phyloP scores from a whole-genome alignment of 331 rosid genomes.

The Quercus lobata region DNA sequence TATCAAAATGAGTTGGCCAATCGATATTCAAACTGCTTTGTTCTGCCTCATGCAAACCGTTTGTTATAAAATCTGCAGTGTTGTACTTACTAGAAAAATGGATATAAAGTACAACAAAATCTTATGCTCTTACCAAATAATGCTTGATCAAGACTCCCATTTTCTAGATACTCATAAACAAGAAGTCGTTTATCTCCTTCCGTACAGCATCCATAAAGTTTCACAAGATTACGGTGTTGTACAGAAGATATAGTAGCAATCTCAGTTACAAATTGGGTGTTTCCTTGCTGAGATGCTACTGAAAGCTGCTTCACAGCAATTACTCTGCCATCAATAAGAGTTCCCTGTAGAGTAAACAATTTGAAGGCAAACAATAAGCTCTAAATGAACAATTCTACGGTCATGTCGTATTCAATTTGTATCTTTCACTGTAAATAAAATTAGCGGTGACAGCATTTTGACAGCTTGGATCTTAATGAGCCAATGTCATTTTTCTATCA shows the following conservation, averaged over 20 bases:
- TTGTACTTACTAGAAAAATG: neutral
- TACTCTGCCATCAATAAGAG: constrained; percentile 66
- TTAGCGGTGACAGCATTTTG: neutral
- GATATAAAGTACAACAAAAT: neutral
- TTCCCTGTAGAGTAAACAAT: constrained; percentile 46
- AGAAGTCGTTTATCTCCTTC: constrained; percentile 73
- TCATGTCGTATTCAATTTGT: neutral
- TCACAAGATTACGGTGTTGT: constrained; percentile 80
- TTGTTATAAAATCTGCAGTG: neutral
- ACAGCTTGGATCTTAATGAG: neutral
- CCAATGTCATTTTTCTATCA: no score
- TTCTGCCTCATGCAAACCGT: constrained; percentile 29
- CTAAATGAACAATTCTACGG: neutral
- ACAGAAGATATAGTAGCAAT: constrained; percentile 86
- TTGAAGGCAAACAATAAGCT: neutral
- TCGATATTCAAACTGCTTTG: constrained; percentile 32
- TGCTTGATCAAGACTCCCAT: constrained; percentile 86
- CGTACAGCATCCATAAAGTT: constrained; percentile 72
- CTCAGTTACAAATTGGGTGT: constrained; percentile 71
- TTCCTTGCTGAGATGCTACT: constrained; percentile 77
- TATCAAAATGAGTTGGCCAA: constrained; percentile 67
- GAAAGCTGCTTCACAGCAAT: constrained; percentile 80
- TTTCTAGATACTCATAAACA: constrained; percentile 81
- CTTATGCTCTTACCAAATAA: constrained; percentile 55
- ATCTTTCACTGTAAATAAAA: neutral